A percentile compares a stretch with the other conserved stretches of the same genome.
Conservation (phyloP, 306 rosid species). For the Cucumis sativus region Cucumber_9930_V3 NC_026658.2:16964001-16964500, state of each 20-base stretch:
- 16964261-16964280: conserved; percentile 67
- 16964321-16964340: conserved; percentile 24
- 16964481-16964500: conserved; percentile 75
- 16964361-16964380: not conserved
- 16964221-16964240: conserved; percentile 69
- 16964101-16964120: conserved; percentile 29
- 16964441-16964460: conserved; percentile 21
- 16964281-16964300: conserved; percentile 30
- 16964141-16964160: not conserved
- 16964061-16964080: conserved; percentile 66
- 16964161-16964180: not conserved
- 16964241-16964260: conserved; percentile 55
- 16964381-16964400: not conserved
- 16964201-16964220: conserved; percentile 78
- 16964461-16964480: conserved; percentile 24
- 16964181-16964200: conserved; percentile 10
- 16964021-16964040: conserved; percentile 87
- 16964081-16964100: conserved; percentile 46
- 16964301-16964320: conserved; percentile 22
- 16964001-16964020: conserved; percentile 80
- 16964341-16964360: conserved; percentile 8
- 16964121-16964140: not conserved
- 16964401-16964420: conserved; percentile 19
- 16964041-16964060: conserved; percentile 93
- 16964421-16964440: conserved; percentile 2